Conservation (phyloP, 441 rosid species). For the Omphalea diandra region DNA sequence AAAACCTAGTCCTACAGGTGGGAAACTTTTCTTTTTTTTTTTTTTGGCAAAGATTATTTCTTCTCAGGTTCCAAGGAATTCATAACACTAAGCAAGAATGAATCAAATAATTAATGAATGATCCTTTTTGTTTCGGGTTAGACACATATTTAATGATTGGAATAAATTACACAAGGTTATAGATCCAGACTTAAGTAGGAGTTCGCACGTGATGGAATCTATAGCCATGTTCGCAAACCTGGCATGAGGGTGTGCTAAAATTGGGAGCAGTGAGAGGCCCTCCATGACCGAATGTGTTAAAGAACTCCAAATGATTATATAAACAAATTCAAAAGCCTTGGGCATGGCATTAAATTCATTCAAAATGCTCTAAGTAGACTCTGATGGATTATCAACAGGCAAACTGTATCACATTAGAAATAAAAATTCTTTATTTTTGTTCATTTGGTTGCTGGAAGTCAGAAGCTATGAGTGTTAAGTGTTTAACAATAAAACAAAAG, state of each 20-base stretch:
- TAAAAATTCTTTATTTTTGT: conserved; percentile 30
- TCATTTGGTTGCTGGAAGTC: conserved; percentile 16
- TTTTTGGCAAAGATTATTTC: conserved; percentile 5
- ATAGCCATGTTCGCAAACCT: conserved; percentile 85
- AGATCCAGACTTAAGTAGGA: conserved; percentile 70
- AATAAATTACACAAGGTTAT: conserved; percentile 77
- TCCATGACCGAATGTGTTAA: conserved; percentile 73
- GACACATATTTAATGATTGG: conserved; percentile 67
- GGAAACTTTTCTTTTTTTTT: conserved; percentile 13
- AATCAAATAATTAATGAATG: conserved; percentile 4
- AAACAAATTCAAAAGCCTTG: conserved; percentile 70
- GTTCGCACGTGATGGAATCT: conserved; percentile 75
- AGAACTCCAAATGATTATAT: conserved; percentile 72
- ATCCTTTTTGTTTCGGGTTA: conserved; percentile 54
- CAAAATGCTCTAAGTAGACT: conserved; percentile 47
- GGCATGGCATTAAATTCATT: conserved; percentile 51
- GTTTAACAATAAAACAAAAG: conserved; percentile 6
- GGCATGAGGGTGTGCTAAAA: conserved; percentile 84
- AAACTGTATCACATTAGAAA: conserved; percentile 29
- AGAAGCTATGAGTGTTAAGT: conserved; percentile 21
- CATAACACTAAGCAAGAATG: conserved; percentile 6
- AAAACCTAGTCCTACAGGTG: conserved; percentile 89
- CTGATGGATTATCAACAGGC: conserved; percentile 20
- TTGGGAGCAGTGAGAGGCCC: conserved; percentile 78
- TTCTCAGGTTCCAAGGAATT: conserved; percentile 15